These are phyloP conservation scores for Mallotus japonicus DNA, from an alignment of 441 rosid species.

Conservation along the genomic window DNA sequence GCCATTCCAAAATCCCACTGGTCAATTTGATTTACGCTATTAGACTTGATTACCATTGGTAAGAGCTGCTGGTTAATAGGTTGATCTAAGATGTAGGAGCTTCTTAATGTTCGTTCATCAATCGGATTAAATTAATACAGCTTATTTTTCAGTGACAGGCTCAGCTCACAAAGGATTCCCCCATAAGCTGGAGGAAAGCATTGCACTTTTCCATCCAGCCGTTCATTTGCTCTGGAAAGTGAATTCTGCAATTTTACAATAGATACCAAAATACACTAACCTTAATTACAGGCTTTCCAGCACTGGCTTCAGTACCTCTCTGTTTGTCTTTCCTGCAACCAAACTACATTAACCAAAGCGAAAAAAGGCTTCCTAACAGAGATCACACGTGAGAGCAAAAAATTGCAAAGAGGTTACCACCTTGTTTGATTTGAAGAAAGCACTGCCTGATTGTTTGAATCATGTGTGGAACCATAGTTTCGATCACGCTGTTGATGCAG, in stretches of 20 bases:
- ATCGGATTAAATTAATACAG: not conserved
- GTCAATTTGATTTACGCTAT: not conserved
- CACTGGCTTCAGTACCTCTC: conserved; percentile 39
- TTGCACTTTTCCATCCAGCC: not conserved
- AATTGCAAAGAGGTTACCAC: conserved; percentile 39
- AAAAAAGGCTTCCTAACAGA: not conserved
- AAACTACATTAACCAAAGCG: conserved; percentile 14
- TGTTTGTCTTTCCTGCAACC: conserved; percentile 56
- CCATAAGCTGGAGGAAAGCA: not conserved
- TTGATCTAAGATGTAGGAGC: not conserved
- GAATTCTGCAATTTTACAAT: not conserved
- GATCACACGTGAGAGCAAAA: conserved; percentile 7
- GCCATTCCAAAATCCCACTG: not conserved
- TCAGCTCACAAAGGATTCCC: not conserved
- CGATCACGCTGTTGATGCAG: conserved; percentile 48
- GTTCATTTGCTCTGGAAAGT: not conserved
- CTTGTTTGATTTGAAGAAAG: conserved; percentile 26
- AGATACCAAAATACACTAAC: conserved; percentile 35
- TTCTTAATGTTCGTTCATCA: not conserved
- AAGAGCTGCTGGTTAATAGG: not conserved
- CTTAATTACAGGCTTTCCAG: conserved; percentile 53
- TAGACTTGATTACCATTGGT: conserved; percentile 1
- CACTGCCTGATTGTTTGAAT: conserved; percentile 23
- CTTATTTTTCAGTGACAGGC: not conserved
- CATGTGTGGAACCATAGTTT: conserved; percentile 33